Conservation (phyloP, 2,329 filamentous ascomycete species). For the Cladosporium sp. region DNA sequence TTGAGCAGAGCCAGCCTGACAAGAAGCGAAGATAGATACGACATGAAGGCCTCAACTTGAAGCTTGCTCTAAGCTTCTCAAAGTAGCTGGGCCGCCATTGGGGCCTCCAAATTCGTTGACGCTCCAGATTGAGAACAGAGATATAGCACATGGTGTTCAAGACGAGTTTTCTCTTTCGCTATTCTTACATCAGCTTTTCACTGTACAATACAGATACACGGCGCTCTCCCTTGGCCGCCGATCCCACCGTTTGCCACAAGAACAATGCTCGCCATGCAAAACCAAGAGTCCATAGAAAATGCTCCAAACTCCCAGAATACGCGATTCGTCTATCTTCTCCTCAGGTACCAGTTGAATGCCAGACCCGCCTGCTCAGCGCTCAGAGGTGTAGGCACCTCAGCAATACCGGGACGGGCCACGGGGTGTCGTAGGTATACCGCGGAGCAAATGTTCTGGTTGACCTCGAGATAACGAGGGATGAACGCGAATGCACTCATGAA, state of each 20-base stretch:
- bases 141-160: not conserved
- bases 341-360: conserved; percentile 92
- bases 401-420: conserved; percentile 73
- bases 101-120: too few species aligned
- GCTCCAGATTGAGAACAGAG: too few species aligned
- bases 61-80: too few species aligned
- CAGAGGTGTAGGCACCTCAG: conserved; percentile 77
- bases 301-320: not conserved
- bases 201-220: conserved; percentile 1
- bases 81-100: too few species aligned
- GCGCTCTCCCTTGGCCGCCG: not conserved
- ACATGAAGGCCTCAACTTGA: too few species aligned
- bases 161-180: not conserved
- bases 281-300: not conserved
- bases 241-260: not conserved
- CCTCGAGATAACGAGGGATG: conserved; percentile 91
- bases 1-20: too few species aligned
- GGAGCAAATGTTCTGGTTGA: conserved; percentile 94
- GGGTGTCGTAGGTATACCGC: conserved; percentile 94
- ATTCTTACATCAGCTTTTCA: not conserved
- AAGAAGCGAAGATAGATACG: too few species aligned
- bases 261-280: conserved; percentile 1
- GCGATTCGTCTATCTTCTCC: conserved; percentile 58
- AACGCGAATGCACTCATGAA: conserved; percentile 93
- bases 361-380: conserved; percentile 65